Percentiles rank a stretch among this genome's conserved stretches.
These are phyloP conservation scores for Cladosporium velox DNA, from an alignment of 2,329 filamentous ascomycete species.

Conservation along the genomic window DNA sequence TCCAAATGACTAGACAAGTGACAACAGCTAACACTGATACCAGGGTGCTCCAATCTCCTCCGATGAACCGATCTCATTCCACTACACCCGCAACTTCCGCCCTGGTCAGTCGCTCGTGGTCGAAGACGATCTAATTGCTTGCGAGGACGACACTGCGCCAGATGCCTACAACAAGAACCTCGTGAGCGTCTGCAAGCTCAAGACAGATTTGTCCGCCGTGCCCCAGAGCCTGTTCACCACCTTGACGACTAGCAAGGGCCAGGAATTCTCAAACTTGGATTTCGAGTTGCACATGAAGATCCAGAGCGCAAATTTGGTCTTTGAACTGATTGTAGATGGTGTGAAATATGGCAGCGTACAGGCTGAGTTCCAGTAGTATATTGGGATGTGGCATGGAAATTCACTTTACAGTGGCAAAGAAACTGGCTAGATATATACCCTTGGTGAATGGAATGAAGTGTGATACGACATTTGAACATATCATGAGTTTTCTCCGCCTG, in stretches of 20 bases:
- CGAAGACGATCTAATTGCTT: slow-evolving; percentile 78
- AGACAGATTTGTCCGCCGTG: slow-evolving; percentile 76
- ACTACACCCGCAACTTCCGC: slow-evolving; percentile 83
- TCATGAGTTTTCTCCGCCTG: not conserved
- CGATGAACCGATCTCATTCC: slow-evolving; percentile 73
- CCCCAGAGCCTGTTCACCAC: slow-evolving; percentile 72
- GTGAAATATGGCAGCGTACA: slow-evolving; percentile 75
- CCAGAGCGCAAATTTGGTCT: slow-evolving; percentile 72
- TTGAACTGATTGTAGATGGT: slow-evolving; percentile 77
- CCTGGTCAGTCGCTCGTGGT: slow-evolving; percentile 75
- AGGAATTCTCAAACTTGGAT: slow-evolving; percentile 80
- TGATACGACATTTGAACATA: not conserved
- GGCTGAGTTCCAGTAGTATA: slow-evolving; percentile 62
- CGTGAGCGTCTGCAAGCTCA: slow-evolving; percentile 72
- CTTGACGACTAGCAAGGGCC: slow-evolving; percentile 74
- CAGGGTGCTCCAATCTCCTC: slow-evolving; percentile 73
- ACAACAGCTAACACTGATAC: not conserved
- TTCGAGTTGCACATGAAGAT: slow-evolving; percentile 84
- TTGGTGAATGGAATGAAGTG: not conserved
- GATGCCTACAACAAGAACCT: slow-evolving; percentile 53
- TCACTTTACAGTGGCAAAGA: not conserved
- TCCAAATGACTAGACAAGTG: not conserved
- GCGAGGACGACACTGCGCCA: slow-evolving; percentile 68
- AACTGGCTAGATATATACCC: not conserved
- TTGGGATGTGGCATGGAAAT: not conserved